These are phyloP conservation scores for Leishmania tarentolae DNA, from an alignment of 208 protist species.

Conservation along the genomic window DNA sequence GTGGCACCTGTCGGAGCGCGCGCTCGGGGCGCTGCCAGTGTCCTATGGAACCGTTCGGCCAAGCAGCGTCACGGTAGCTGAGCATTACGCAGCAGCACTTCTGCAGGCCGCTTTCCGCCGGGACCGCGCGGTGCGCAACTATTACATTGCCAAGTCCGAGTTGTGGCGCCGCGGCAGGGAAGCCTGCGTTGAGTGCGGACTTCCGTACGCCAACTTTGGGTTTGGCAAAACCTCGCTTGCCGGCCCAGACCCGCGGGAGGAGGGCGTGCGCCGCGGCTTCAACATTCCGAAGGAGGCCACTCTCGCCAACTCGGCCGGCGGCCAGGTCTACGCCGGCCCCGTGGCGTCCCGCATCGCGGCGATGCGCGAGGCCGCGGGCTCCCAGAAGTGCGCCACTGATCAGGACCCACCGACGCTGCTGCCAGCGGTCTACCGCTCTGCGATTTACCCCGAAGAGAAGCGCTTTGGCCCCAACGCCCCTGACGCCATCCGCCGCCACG, in stretches of 20 bases:
- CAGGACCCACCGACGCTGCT: constrained; percentile 41
- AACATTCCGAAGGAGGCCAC: constrained; percentile 36
- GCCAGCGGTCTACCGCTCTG: constrained; percentile 73
- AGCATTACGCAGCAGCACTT: constrained; percentile 85
- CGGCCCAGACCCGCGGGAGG: constrained; percentile 57
- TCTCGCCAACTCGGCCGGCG: constrained; percentile 20
- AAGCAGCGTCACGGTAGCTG: constrained; percentile 52
- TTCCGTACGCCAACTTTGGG: constrained; percentile 69
- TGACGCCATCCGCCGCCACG: constrained; percentile 73
- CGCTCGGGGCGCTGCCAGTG: constrained; percentile 36
- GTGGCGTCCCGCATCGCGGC: constrained; percentile 32
- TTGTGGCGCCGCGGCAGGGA: constrained; percentile 64
- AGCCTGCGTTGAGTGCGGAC: constrained; percentile 56
- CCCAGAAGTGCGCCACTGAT: constrained; percentile 19
- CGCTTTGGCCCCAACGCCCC: constrained; percentile 82
- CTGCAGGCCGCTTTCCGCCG: constrained; percentile 86
- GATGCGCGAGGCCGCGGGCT: constrained; percentile 18
- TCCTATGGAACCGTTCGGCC: constrained; percentile 23
- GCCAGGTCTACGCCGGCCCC: constrained; percentile 27
- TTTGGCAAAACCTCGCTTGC: constrained; percentile 59
- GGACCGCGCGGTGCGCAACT: constrained; percentile 60
- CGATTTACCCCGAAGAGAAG: constrained; percentile 60
- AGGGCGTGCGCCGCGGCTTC: constrained; percentile 59
- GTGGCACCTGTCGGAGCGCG: constrained; percentile 76
- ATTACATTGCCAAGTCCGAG: constrained; percentile 46